These are phyloP conservation scores for Sugiyamaella grinbergsii DNA, from an alignment of 1,139 yeast genomes.

Conservation along the genomic window DNA sequence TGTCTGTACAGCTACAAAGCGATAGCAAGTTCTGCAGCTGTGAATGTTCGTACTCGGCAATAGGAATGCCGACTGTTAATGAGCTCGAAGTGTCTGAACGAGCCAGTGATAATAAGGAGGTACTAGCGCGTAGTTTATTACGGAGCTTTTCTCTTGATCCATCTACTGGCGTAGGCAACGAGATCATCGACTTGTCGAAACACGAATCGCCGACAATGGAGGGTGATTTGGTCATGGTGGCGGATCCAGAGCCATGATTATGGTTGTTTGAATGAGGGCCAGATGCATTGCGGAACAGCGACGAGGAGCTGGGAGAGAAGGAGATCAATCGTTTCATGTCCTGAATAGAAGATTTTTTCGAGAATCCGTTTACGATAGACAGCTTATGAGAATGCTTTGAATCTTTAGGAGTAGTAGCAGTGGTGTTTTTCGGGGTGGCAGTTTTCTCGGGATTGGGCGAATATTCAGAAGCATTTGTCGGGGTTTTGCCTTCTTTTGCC, in stretches of 20 bases:
- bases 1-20: constrained; percentile 42
- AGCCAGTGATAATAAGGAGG: constrained; percentile 51
- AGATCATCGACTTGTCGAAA: constrained; percentile 48
- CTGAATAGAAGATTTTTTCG: constrained; percentile 26
- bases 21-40: constrained; percentile 43
- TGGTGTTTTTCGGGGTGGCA: background rate
- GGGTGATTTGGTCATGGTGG: constrained; percentile 20
- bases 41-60: constrained; percentile 35
- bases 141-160: constrained; percentile 57
- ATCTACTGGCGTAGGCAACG: constrained; percentile 59
- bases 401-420: background rate
- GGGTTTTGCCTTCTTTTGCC: constrained; percentile 18
- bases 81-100: constrained; percentile 35
- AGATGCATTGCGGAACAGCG: constrained; percentile 20
- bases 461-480: background rate
- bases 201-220: constrained; percentile 16
- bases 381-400: constrained; percentile 21
- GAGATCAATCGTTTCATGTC: constrained; percentile 28
- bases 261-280: background rate
- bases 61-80: constrained; percentile 39
- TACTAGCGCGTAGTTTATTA: constrained; percentile 54
- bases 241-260: constrained; percentile 17
- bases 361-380: constrained; percentile 19
- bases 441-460: background rate
- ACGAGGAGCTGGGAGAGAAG: constrained; percentile 24